Conservation (phyloP, 2,329 filamentous ascomycete genomes). For the Stromatinia cepivora region DNA sequence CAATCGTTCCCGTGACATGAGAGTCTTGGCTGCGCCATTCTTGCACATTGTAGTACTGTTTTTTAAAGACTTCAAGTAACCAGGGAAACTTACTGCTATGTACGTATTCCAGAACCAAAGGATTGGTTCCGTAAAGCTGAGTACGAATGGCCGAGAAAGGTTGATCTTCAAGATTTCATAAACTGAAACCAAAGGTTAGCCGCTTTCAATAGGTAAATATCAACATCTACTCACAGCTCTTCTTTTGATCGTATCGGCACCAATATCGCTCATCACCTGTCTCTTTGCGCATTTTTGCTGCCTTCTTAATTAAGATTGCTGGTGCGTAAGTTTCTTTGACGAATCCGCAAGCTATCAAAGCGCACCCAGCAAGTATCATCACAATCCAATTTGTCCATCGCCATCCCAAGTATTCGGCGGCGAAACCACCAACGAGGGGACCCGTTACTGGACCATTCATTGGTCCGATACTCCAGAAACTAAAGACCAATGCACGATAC, state of each 20-base stretch:
- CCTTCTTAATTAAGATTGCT: slow-evolving; percentile 66
- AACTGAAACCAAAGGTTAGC: slow-evolving; percentile 50
- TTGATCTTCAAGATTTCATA: slow-evolving; percentile 69
- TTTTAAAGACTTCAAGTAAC: neutral
- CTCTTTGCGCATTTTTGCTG: slow-evolving; percentile 62
- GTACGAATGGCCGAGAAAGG: slow-evolving; percentile 72
- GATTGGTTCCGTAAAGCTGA: slow-evolving; percentile 81
- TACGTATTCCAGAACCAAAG: slow-evolving; percentile 69
- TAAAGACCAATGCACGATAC: slow-evolving; percentile 78
- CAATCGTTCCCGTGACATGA: neutral
- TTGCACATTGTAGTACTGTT: neutral
- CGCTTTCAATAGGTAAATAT: neutral
- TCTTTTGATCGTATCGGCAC: slow-evolving; percentile 59
- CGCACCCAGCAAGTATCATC: slow-evolving; percentile 67
- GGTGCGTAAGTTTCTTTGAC: slow-evolving; percentile 78
- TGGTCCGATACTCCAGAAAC: slow-evolving; percentile 79
- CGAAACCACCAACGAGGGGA: slow-evolving; percentile 78
- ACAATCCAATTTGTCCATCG: slow-evolving; percentile 84
- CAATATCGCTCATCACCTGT: slow-evolving; percentile 72
- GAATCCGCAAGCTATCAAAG: slow-evolving; percentile 57
- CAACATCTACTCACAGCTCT: slow-evolving; percentile 15
- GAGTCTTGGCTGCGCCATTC: neutral
- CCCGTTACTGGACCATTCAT: slow-evolving; percentile 71
- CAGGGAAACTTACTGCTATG: slow-evolving; percentile 50
- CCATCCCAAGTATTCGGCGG: slow-evolving; percentile 78